phyloP scores from a whole-genome alignment of 768 basidiomycete genomes.

The Hypholoma fasciculare region DNA sequence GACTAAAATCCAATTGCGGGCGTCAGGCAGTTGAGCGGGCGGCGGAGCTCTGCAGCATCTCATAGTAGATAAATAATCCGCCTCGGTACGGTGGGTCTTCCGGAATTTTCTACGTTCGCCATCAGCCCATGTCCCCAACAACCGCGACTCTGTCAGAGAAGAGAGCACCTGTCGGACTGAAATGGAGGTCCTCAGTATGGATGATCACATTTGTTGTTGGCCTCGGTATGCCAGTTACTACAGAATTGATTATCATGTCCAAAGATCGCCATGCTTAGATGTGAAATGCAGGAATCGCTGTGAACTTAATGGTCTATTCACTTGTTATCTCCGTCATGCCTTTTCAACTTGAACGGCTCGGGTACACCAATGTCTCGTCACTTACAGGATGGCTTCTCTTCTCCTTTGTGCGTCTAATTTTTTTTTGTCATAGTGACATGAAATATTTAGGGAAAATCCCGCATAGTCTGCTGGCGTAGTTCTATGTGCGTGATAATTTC shows the following conservation, averaged over 20 bases:
- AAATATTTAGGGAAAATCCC: neutral
- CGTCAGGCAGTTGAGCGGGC: neutral
- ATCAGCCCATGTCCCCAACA: neutral
- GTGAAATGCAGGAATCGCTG: constrained; percentile 34
- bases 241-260: too few species aligned
- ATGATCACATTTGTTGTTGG: constrained; percentile 55
- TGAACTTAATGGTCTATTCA: constrained; percentile 61
- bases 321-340: constrained; percentile 64
- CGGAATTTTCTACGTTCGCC: neutral
- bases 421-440: neutral
- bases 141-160: neutral
- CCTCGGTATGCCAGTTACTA: constrained; percentile 31
- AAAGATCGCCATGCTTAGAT: too few species aligned
- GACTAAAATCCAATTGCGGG: neutral
- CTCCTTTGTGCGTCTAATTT: constrained; percentile 45
- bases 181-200: constrained; percentile 60
- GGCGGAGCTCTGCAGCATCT: neutral
- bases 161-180: constrained; percentile 40
- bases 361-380: constrained; percentile 45
- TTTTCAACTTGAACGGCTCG: constrained; percentile 55
- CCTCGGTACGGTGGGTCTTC: neutral
- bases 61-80: neutral
- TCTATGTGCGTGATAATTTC: constrained; percentile 37
- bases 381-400: constrained; percentile 63
- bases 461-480: constrained; percentile 58